These are phyloP conservation scores for Globisporangium cederbergense DNA, from an alignment of 352 stramenopile species.

Conservation along the genomic window DNA sequence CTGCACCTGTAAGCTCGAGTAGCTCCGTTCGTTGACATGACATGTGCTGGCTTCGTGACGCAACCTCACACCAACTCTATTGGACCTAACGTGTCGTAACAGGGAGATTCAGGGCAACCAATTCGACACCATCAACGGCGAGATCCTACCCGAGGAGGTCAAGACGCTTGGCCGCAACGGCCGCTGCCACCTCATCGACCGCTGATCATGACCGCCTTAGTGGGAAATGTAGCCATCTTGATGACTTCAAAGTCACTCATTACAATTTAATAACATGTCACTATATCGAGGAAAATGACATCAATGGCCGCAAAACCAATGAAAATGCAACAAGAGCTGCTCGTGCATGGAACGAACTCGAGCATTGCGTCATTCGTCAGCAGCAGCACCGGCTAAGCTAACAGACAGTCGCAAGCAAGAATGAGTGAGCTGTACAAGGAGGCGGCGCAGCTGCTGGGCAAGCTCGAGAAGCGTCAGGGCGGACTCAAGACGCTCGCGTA, in stretches of 20 bases:
- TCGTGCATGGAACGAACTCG: neutral
- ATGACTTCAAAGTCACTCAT: conserved; percentile 2
- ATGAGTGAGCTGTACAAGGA: conserved; percentile 88
- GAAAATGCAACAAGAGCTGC: conserved; percentile 3
- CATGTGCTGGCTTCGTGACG: neutral
- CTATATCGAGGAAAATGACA: neutral
- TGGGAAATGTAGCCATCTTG: conserved; percentile 11
- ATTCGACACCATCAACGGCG: conserved; percentile 30
- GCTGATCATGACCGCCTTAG: neutral
- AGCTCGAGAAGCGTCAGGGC: conserved; percentile 70
- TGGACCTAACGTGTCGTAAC: conserved; percentile 1
- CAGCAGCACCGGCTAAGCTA: too few species aligned
- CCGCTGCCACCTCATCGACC: conserved; percentile 29
- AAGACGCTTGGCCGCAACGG: conserved; percentile 39
- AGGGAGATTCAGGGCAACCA: conserved; percentile 56
- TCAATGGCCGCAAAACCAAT: conserved; percentile 4
- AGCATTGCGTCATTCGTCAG: neutral
- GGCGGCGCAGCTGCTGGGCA: conserved; percentile 68
- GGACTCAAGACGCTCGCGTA: conserved; percentile 87
- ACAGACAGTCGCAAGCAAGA: neutral
- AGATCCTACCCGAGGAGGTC: conserved; percentile 38
- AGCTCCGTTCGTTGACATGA: neutral
- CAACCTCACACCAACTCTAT: neutral
- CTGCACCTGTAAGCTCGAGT: conserved; percentile 48
- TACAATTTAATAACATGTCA: neutral